Conservation (phyloP, 139 green algal genomes). For the Mesotaenium endlicherianum region DNA sequence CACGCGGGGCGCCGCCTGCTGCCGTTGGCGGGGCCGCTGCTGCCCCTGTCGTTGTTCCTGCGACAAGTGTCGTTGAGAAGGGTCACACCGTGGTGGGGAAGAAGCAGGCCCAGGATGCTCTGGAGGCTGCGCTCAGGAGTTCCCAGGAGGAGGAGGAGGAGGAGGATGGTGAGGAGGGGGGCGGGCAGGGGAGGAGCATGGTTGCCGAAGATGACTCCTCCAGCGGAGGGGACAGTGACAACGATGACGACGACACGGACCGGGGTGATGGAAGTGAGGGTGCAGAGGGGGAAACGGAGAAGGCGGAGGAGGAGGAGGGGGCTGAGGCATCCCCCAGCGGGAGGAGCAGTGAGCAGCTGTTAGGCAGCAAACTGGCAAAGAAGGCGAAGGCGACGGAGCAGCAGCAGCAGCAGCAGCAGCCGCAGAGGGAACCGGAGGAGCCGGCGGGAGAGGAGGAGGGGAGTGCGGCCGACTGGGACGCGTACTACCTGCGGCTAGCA, state of each 20-base stretch:
- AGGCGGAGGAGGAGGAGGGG: neutral
- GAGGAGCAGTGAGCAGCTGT: neutral
- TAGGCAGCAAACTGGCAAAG: neutral
- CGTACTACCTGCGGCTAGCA: too few relatives aligned
- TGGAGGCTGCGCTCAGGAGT: too few relatives aligned
- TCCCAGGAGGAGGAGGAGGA: neutral
- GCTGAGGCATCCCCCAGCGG: neutral
- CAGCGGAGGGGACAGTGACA: neutral
- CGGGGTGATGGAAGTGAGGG: too few relatives aligned
- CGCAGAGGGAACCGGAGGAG: neutral
- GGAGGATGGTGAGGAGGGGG: neutral
- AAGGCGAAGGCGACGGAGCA: neutral
- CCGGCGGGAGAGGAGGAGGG: neutral
- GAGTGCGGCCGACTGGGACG: too few relatives aligned
- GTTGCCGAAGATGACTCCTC: neutral
- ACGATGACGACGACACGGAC: neutral
- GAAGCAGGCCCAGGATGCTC: too few relatives aligned
- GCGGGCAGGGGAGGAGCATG: neutral
- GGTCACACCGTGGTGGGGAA: too few relatives aligned
- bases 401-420: neutral
- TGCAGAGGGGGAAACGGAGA: too few relatives aligned
- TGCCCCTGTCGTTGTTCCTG: too few relatives aligned
- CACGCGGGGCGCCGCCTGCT: too few relatives aligned
- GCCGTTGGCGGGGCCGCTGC: too few relatives aligned
- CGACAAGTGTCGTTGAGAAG: too few relatives aligned